Percentiles rank a stretch among this genome's conserved stretches.
Evolutionary conservation across 805 yeast species (phyloP).

Genomic region (Candida schatavii): DNA sequence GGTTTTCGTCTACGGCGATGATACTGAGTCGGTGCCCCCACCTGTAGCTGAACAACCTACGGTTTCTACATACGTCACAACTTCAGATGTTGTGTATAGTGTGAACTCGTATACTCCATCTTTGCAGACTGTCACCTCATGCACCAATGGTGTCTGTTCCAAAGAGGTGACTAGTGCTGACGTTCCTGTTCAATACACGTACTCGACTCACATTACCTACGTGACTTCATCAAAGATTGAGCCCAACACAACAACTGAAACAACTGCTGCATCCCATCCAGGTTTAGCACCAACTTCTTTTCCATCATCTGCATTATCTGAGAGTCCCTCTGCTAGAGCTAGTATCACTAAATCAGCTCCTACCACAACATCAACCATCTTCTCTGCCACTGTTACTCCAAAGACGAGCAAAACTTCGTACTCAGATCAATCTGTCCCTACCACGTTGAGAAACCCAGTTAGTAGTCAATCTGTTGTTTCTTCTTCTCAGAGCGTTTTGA

Average conservation of each 20-base stretch:
- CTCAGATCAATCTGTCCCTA: constrained; percentile 13
- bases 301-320: background rate
- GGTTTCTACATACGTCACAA: constrained; percentile 5
- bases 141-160: constrained; percentile 14
- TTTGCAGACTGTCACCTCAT: constrained; percentile 13
- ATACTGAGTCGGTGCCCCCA: constrained; percentile 5
- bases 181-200: constrained; percentile 7
- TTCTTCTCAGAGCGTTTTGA: constrained; percentile 19
- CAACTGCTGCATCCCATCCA: constrained; percentile 3
- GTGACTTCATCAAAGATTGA: constrained; percentile 12
- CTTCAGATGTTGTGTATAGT: constrained; percentile 18
- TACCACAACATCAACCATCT: constrained; percentile 27
- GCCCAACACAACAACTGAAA: constrained; percentile 11
- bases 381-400: constrained; percentile 15
- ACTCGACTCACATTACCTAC: constrained; percentile 4
- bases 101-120: constrained; percentile 17
- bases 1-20: constrained; percentile 26
- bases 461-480: constrained; percentile 23
- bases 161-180: constrained; percentile 6
- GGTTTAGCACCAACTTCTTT: background rate
- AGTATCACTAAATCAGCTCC: constrained; percentile 18
- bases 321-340: constrained; percentile 5
- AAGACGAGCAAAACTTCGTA: constrained; percentile 22
- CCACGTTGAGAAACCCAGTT: constrained; percentile 27
- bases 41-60: constrained; percentile 2